These are phyloP conservation scores for Ceriops tagal DNA, from an alignment of 345 rosid species.

Conservation along the genomic window DNA sequence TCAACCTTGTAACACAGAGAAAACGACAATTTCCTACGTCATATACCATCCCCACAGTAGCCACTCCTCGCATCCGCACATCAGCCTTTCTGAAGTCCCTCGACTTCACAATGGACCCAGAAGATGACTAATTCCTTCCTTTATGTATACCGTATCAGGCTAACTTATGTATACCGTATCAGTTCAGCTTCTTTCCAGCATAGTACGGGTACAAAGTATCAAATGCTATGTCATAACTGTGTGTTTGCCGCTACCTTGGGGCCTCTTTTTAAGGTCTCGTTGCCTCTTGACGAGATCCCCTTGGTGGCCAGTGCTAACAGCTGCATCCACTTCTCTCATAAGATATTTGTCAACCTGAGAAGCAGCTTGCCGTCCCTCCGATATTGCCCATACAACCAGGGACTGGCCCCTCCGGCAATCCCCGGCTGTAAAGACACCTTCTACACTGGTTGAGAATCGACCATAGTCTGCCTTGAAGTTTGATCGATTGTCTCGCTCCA, in stretches of 20 bases:
- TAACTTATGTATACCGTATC: conserved; percentile 3
- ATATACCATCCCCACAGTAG: no score
- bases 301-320: conserved; percentile 1
- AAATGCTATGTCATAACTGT: conserved; percentile 37
- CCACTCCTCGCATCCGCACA: no score
- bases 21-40: no score
- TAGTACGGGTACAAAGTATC: not conserved
- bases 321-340: conserved; percentile 25
- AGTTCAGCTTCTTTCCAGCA: not conserved
- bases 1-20: no score
- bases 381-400: conserved; percentile 96
- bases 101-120: no score
- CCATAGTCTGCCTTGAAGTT: conserved; percentile 93
- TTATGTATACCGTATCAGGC: no score
- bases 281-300: conserved; percentile 26
- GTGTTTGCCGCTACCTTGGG: conserved; percentile 33
- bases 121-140: no score
- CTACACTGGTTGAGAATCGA: conserved; percentile 72
- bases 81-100: no score
- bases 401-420: conserved; percentile 98
- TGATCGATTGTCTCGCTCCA: conserved; percentile 76
- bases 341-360: conserved; percentile 78
- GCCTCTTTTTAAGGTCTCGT: conserved; percentile 29
- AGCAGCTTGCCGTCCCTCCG: conserved; percentile 97
- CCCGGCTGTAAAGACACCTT: conserved; percentile 96